phyloP scores from a whole-genome alignment of 805 yeast genomes.

The Nakazawaea populi region DNA sequence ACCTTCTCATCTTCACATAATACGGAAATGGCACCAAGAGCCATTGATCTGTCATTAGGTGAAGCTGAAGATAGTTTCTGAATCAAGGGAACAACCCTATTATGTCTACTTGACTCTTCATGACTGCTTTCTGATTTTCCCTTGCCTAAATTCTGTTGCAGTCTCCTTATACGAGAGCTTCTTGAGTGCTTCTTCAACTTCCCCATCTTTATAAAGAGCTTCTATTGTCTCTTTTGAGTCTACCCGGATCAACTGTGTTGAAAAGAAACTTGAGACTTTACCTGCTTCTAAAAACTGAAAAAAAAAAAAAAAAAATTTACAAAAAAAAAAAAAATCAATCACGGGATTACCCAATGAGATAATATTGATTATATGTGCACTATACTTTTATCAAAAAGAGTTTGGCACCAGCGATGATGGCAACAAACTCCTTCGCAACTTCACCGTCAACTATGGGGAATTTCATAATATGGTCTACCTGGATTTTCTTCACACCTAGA shows the following conservation, averaged over 20 bases:
- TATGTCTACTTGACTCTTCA: slow-evolving; percentile 16
- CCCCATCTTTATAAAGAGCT: slow-evolving; percentile 43
- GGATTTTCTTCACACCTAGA: background rate
- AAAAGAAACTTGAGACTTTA: background rate
- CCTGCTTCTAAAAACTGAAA: background rate
- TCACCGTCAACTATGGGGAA: background rate
- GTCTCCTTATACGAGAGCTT: slow-evolving; percentile 27
- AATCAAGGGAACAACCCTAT: slow-evolving; percentile 63
- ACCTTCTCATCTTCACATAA: slow-evolving; percentile 63
- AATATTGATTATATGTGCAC: background rate
- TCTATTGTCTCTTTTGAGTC: too few relatives aligned
- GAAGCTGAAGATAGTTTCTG: slow-evolving; percentile 55
- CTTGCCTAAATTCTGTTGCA: slow-evolving; percentile 9
- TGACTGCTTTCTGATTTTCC: background rate
- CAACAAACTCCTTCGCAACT: background rate
- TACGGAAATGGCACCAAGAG: slow-evolving; percentile 65
- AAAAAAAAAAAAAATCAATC: slow-evolving; percentile 1
- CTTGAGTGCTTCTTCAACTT: slow-evolving; percentile 66
- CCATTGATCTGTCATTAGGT: slow-evolving; percentile 72
- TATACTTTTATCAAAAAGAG: background rate
- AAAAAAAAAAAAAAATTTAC: background rate
- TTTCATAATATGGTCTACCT: background rate
- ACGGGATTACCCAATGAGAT: background rate
- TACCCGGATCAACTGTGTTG: too few relatives aligned
- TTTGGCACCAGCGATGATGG: slow-evolving; percentile 2